These are phyloP conservation scores for Talaromyces wortmannii DNA, from an alignment of 495 filamentous ascomycete species.

Conservation along the genomic window DNA sequence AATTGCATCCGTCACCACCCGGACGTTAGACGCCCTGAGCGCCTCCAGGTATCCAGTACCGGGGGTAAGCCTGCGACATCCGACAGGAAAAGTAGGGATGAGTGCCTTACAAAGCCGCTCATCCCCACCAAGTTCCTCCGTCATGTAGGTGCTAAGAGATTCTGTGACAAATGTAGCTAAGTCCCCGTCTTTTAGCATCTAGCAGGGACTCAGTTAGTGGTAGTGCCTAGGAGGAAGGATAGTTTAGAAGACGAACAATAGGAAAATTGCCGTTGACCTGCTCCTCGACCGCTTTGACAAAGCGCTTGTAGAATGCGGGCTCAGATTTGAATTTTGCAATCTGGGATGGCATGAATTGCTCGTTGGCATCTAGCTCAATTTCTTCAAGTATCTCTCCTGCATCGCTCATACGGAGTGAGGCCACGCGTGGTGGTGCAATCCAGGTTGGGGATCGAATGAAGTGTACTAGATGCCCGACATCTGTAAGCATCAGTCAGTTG, in stretches of 20 bases:
- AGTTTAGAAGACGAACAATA: too few relatives aligned
- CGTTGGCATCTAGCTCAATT: too few relatives aligned
- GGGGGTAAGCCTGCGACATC: slow-evolving; percentile 41
- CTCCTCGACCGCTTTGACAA: slow-evolving; percentile 6
- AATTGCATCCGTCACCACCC: slow-evolving; percentile 13
- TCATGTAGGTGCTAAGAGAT: too few relatives aligned
- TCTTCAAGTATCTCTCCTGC: too few relatives aligned
- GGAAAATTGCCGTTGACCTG: not conserved
- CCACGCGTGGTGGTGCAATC: not conserved
- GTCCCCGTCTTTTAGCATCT: slow-evolving; percentile 26
- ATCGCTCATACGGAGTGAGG: slow-evolving; percentile 25
- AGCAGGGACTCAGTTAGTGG: not conserved
- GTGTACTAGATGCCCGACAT: slow-evolving; percentile 18
- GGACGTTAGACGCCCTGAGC: slow-evolving; percentile 16
- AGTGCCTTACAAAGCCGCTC: too few relatives aligned
- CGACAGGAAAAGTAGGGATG: slow-evolving; percentile 36
- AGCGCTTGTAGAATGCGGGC: not conserved
- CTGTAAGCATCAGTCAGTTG: not conserved
- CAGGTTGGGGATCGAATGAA: slow-evolving; percentile 21
- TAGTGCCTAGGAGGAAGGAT: too few relatives aligned
- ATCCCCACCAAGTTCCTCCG: too few relatives aligned
- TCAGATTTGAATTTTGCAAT: slow-evolving; percentile 5
- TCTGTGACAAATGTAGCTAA: too few relatives aligned
- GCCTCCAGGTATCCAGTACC: slow-evolving; percentile 34
- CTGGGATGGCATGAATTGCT: slow-evolving; percentile 33